These are phyloP conservation scores for Alisma plantagoaquatica DNA, from an alignment of 106 monocot species.

Conservation along the genomic window DNA sequence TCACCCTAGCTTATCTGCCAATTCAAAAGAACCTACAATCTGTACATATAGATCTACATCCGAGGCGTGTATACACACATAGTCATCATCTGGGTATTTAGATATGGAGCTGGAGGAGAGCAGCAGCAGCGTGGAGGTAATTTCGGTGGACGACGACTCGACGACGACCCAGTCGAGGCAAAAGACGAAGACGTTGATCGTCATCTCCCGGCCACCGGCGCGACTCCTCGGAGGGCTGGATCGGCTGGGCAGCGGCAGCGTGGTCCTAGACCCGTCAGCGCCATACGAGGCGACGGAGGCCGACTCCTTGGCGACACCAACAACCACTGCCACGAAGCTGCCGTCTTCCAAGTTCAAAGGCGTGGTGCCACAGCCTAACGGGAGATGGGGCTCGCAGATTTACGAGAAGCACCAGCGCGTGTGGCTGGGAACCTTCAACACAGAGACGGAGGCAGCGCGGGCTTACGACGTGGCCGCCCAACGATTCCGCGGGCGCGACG, in stretches of 20 bases:
- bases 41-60: no score
- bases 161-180: no score
- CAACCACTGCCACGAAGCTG: constrained; percentile 54
- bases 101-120: no score
- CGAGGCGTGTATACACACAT: no score
- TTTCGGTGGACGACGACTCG: no score
- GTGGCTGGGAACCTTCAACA: constrained; percentile 81
- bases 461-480: constrained; percentile 76
- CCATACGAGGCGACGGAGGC: constrained; percentile 22
- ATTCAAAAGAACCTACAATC: no score
- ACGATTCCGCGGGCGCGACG: constrained; percentile 76
- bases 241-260: constrained; percentile 37
- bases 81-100: no score
- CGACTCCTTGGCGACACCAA: no score
- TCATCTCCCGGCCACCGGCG: not conserved
- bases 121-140: no score
- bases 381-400: constrained; percentile 85
- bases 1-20: no score
- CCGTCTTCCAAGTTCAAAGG: constrained; percentile 70
- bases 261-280: constrained; percentile 35
- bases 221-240: not conserved
- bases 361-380: constrained; percentile 79
- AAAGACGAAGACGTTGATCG: no score
- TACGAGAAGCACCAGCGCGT: constrained; percentile 83
- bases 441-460: constrained; percentile 50